Evolutionary conservation across 768 basidiomycete species (phyloP).

Genomic region (Rhodotorula taiwanensis): DNA sequence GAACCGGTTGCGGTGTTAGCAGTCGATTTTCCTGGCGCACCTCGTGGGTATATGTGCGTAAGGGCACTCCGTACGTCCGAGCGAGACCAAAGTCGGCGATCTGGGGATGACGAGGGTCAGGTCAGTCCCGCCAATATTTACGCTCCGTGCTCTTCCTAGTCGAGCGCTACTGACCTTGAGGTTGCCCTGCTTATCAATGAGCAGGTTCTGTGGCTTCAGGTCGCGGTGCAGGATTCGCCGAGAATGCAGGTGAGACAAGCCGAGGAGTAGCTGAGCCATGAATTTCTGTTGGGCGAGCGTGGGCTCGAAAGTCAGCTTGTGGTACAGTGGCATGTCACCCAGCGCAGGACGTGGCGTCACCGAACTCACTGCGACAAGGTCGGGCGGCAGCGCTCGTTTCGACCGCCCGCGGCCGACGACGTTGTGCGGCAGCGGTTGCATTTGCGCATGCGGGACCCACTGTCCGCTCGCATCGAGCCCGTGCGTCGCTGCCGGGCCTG

Average conservation of each 20-base stretch:
- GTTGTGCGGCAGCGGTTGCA: not conserved
- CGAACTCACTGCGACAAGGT: constrained; percentile 69
- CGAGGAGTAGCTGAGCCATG: constrained; percentile 82
- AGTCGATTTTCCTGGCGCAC: constrained; percentile 48
- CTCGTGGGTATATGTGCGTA: constrained; percentile 97
- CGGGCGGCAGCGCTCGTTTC: constrained; percentile 51
- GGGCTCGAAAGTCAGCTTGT: not conserved
- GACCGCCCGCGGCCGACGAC: constrained; percentile 26
- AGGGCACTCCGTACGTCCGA: constrained; percentile 92
- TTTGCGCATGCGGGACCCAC: constrained; percentile 3
- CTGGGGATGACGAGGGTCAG: not conserved
- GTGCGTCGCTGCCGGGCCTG: not conserved
- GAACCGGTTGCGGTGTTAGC: not conserved
- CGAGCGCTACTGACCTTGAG: no score
- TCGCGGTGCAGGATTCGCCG: constrained; percentile 93
- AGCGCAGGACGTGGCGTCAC: not conserved
- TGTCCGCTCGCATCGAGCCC: constrained; percentile 5
- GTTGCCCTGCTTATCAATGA: constrained; percentile 82
- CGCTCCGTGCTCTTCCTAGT: no score
- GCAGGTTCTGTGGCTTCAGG: constrained; percentile 75
- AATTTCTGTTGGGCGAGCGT: constrained; percentile 65
- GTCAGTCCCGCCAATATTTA: not conserved
- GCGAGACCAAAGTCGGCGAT: constrained; percentile 88
- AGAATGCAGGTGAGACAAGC: constrained; percentile 87
- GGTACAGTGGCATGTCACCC: no score